Conservation (phyloP, 345 rosid species). For the Anacardium occidentale region DNA sequence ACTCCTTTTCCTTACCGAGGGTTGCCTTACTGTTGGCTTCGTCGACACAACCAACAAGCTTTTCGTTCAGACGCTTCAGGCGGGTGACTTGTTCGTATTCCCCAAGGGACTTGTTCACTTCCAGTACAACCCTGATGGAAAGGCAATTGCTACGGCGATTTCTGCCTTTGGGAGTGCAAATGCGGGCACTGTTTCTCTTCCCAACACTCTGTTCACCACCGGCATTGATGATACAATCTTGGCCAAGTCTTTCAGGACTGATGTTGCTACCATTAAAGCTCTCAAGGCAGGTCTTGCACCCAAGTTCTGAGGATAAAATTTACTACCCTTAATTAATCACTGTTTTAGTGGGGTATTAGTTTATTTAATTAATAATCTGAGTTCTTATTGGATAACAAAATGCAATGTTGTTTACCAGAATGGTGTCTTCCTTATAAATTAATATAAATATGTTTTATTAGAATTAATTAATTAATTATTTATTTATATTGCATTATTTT, state of each 20-base stretch:
- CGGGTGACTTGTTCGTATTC: constrained; percentile 35
- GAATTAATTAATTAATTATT: no score
- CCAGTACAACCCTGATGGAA: constrained; percentile 23
- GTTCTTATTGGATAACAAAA: neutral
- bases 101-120: constrained; percentile 43
- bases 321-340: neutral
- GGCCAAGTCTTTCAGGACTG: constrained; percentile 39
- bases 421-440: no score
- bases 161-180: constrained; percentile 36
- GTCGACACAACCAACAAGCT: constrained; percentile 44
- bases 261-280: constrained; percentile 27
- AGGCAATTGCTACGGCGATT: constrained; percentile 20
- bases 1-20: constrained; percentile 24
- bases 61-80: constrained; percentile 30
- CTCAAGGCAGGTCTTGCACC: constrained; percentile 33
- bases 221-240: constrained; percentile 34
- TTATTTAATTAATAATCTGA: no score
- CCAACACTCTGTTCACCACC: constrained; percentile 29
- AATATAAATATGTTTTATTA: no score
- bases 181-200: constrained; percentile 28
- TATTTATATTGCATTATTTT: no score
- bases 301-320: neutral
- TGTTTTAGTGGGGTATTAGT: neutral
- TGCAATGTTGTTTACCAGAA: no score
- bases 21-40: constrained; percentile 40